Conservation (phyloP, 2,329 filamentous ascomycete genomes). For the Aaosphaeria pasadenensis region DNA sequence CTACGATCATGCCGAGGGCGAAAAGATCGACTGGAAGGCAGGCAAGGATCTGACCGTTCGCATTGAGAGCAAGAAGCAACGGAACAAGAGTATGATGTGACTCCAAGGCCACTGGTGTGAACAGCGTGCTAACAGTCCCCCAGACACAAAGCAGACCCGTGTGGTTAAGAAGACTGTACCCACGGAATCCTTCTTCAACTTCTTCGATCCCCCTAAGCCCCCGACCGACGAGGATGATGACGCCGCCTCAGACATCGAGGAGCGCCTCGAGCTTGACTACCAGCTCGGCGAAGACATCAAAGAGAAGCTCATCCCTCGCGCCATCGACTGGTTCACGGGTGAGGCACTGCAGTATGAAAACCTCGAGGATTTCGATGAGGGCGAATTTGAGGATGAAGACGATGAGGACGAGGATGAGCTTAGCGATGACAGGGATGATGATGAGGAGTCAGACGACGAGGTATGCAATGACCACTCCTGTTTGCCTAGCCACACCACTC, state of each 20-base stretch:
- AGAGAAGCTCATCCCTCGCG: conserved; percentile 97
- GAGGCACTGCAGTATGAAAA: conserved; percentile 97
- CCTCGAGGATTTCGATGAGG: conserved; percentile 78
- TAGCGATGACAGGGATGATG: conserved; percentile 77
- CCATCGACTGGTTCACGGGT: conserved; percentile 99
- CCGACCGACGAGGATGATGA: conserved; percentile 74
- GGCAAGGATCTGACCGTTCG: conserved; percentile 91
- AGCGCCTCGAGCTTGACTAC: conserved; percentile 96
- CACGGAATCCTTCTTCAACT: conserved; percentile 96
- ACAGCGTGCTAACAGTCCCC: conserved; percentile 11
- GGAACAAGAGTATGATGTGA: conserved; percentile 84
- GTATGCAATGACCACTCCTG: conserved; percentile 17
- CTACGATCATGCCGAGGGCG: conserved; percentile 97
- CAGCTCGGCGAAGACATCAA: conserved; percentile 99
- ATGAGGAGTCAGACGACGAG: conserved; percentile 49
- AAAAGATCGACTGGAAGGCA: conserved; percentile 96
- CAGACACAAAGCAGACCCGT: conserved; percentile 98
- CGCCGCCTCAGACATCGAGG: conserved; percentile 86
- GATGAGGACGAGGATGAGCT: conserved; percentile 89
- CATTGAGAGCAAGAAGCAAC: conserved; percentile 98
- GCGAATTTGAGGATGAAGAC: conserved; percentile 84
- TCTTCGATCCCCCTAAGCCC: conserved; percentile 93
- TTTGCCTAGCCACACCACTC: conserved; percentile 6
- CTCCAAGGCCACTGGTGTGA: background rate
- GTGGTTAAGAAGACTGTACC: conserved; percentile 99